These are phyloP conservation scores for Thermochaetoides thermophila DNA, from an alignment of 495 filamentous ascomycete species.

Conservation along the genomic window DNA sequence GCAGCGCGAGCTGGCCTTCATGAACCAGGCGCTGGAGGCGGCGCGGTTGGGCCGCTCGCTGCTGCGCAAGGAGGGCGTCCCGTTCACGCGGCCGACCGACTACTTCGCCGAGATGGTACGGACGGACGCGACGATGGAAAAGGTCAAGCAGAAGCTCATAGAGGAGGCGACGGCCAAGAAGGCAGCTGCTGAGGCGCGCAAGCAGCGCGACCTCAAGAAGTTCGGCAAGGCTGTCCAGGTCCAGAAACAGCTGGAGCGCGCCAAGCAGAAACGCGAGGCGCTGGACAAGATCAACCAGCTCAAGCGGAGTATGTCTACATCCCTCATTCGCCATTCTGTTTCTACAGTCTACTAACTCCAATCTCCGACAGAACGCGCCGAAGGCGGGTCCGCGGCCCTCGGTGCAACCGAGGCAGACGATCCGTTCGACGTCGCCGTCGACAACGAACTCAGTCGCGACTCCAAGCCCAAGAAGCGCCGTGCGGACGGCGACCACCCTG, in stretches of 20 bases:
- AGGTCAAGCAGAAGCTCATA: conserved; percentile 82
- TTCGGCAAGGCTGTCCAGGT: conserved; percentile 98
- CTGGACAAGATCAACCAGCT: conserved; percentile 84
- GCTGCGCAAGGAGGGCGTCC: conserved; percentile 66
- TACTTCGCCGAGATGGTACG: conserved; percentile 99
- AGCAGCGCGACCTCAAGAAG: conserved; percentile 91
- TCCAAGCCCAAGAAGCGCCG: conserved; percentile 23
- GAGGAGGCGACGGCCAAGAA: conserved; percentile 88
- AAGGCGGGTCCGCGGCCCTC: conserved; percentile 42
- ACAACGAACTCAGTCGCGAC: conserved; percentile 51
- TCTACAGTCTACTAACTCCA: conserved; percentile 4
- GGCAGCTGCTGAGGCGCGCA: conserved; percentile 77
- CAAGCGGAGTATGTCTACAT: conserved; percentile 65
- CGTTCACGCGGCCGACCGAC: conserved; percentile 77
- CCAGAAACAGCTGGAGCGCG: conserved; percentile 83
- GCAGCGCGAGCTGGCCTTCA: conserved; percentile 78
- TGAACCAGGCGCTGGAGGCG: conserved; percentile 74
- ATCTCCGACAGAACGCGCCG: conserved; percentile 57
- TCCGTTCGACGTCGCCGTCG: conserved; percentile 87
- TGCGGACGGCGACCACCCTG: conserved; percentile 17
- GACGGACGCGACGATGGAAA: conserved; percentile 94
- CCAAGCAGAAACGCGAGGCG: conserved; percentile 77
- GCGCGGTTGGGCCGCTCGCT: conserved; percentile 52
- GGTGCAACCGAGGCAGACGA: conserved; percentile 69
- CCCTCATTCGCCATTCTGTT: neutral